A percentile compares a stretch with the other conserved stretches of the same genome.
These are phyloP conservation scores for Cystobasidium sp. DNA, from an alignment of 1,284 basidiomycete species.

Conservation along the genomic window DNA sequence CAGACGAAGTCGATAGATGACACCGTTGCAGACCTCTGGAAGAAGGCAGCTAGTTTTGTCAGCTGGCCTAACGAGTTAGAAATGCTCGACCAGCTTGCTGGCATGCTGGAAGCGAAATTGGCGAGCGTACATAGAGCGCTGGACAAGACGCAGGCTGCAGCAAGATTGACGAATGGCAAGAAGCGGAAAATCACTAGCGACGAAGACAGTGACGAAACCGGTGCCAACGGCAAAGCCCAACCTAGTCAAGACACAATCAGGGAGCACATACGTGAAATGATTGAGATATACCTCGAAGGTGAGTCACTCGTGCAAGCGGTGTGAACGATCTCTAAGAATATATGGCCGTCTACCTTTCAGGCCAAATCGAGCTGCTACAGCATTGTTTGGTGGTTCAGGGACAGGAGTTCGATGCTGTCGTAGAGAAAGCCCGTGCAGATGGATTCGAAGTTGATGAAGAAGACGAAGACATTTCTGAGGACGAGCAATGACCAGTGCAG, in stretches of 20 bases:
- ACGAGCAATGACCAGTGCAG: constrained; percentile 27
- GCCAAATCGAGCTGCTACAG: constrained; percentile 47
- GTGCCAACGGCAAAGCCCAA: not conserved
- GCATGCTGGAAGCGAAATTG: constrained; percentile 52
- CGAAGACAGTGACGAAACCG: not conserved
- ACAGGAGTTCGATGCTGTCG: constrained; percentile 32
- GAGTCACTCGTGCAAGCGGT: not conserved
- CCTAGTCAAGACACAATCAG: constrained; percentile 16
- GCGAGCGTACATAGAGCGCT: constrained; percentile 12
- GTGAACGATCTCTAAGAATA: not conserved
- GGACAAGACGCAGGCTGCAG: not conserved
- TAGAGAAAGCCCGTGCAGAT: constrained; percentile 44
- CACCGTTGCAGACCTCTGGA: constrained; percentile 67
- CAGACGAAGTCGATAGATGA: constrained; percentile 56
- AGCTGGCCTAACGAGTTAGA: constrained; percentile 52
- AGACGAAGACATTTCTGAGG: constrained; percentile 49
- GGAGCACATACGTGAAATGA: constrained; percentile 44
- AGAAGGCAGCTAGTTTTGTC: constrained; percentile 60
- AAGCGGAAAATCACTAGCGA: constrained; percentile 8
- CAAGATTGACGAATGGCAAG: not conserved
- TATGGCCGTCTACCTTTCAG: constrained; percentile 13
- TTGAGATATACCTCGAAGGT: constrained; percentile 48
- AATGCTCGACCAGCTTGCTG: constrained; percentile 57
- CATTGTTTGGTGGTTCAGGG: constrained; percentile 38
- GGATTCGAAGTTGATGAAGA: constrained; percentile 47